A percentile compares a stretch with the other conserved stretches of the same genome.
Evolutionary conservation across 805 yeast genomes (phyloP).

Genomic region (Starmerella stigmatis): DNA sequence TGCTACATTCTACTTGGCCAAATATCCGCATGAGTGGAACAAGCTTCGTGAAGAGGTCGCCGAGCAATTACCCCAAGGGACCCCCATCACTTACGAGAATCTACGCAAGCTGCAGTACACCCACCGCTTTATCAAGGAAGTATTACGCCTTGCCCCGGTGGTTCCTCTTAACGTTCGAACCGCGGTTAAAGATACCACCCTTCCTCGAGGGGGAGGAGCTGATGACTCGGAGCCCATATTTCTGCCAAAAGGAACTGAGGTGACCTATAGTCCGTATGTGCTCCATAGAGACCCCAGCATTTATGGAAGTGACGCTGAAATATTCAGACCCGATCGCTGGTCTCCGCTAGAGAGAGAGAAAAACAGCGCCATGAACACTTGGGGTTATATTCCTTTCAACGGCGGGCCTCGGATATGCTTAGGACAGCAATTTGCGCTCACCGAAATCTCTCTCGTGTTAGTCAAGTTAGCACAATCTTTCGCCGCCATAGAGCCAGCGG

Average conservation of each 20-base stretch:
- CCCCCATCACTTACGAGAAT: conserved; percentile 32
- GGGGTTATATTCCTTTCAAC: conserved; percentile 40
- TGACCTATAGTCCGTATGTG: conserved; percentile 33
- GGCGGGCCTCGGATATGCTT: conserved; percentile 44
- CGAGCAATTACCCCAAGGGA: conserved; percentile 24
- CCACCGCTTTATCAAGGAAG: conserved; percentile 37
- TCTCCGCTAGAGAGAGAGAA: conserved; percentile 14
- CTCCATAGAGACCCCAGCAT: conserved; percentile 34
- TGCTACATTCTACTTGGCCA: conserved; percentile 35
- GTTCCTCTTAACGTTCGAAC: conserved; percentile 39
- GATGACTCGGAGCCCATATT: conserved; percentile 33
- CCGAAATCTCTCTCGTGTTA: conserved; percentile 37
- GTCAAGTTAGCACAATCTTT: conserved; percentile 33
- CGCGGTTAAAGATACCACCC: conserved; percentile 36
- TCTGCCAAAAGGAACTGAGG: conserved; percentile 34
- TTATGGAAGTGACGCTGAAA: conserved; percentile 37
- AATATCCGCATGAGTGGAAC: conserved; percentile 33
- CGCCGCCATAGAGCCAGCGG: conserved; percentile 10
- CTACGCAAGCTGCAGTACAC: conserved; percentile 38
- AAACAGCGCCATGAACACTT: conserved; percentile 30
- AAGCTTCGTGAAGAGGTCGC: conserved; percentile 30
- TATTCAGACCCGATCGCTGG: conserved; percentile 43
- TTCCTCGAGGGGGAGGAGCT: conserved; percentile 44
- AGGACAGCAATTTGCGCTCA: conserved; percentile 44
- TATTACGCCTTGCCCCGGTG: conserved; percentile 39